Evolutionary conservation across 2,329 filamentous ascomycete genomes (phyloP).

Genomic region (Penicillium thymicola): DNA sequence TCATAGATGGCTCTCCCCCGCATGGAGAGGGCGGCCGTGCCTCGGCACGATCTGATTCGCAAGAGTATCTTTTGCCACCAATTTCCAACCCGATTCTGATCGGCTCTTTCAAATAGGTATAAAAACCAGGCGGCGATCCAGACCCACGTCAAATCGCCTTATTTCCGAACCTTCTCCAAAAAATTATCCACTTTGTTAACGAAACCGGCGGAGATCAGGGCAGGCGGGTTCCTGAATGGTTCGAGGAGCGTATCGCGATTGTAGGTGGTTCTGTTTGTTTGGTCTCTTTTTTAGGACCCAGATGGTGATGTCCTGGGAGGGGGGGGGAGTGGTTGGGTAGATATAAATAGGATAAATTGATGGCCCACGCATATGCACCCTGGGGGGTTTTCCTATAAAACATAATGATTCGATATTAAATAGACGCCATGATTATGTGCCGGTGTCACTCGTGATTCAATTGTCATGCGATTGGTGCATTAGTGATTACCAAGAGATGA

Average conservation of each 20-base stretch:
- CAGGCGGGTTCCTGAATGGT: slow-evolving; percentile 20
- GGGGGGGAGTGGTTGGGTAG: neutral
- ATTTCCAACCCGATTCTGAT: neutral
- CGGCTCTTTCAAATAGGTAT: slow-evolving; percentile 19
- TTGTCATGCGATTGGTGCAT: slow-evolving; percentile 23
- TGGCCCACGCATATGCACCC: neutral
- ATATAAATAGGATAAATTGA: slow-evolving; percentile 17
- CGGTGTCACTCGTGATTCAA: slow-evolving; percentile 16
- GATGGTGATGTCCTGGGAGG: neutral
- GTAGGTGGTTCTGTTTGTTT: slow-evolving; percentile 4
- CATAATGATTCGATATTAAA: neutral
- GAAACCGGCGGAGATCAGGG: slow-evolving; percentile 25
- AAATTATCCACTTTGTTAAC: slow-evolving; percentile 18
- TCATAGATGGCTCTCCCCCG: neutral
- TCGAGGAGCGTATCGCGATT: slow-evolving; percentile 23
- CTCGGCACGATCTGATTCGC: slow-evolving; percentile 11
- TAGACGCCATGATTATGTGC: neutral
- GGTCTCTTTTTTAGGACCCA: neutral
- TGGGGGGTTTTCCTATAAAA: neutral
- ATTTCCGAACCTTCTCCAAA: slow-evolving; percentile 24
- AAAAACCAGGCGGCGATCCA: slow-evolving; percentile 26
- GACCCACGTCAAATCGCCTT: slow-evolving; percentile 22
- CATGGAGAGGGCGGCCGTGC: slow-evolving; percentile 1
- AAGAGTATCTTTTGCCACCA: neutral
- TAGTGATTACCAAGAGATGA: neutral